Base-by-base conservation (phyloP, 805 yeast species). In the Candida tallmaniae region DNA sequence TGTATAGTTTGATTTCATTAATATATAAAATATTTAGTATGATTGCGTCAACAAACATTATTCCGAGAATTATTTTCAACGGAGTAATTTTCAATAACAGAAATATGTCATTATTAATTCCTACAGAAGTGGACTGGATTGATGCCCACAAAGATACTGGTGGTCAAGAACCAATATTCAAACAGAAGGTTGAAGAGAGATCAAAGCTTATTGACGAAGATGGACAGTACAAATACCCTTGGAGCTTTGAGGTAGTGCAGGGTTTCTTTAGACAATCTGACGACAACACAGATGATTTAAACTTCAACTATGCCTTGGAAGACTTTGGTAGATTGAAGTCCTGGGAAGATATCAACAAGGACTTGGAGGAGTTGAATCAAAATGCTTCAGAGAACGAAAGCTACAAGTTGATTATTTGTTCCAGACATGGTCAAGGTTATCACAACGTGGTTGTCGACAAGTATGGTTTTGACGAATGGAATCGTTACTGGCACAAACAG, bases 351-450 rank as follows among this genome's bases (percentile, higher is more conserved):
- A 55, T 72, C 14, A 45, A 48, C 20, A 25, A 23, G 1, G 56
- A 60, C 21, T 34, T 75, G 20, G 43, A 49, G 1, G 38, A 48
- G 8, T 52, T 75, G 42, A 73, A 73, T 41, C 33, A 36, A 2
- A 28, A 46, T 5, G 64, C 70, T 13, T 38, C 44, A 0, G 45
- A 44, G 1, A 64, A 70, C 39, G 78, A 59, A 23, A 32, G 40
- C 18, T 75, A 63, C 52, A 78, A 76, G 45, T 46, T 78, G 30
- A 38, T 78, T 3, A 68, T 74, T 31, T 62, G 74, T 35, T 80
- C 81, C 8, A 65, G 87, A 50, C 87, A 80, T 46, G 87, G 86
- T 5, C 83, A 80, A 52, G 87, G 86, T 0, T 73, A 57, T 48
- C 88, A 80, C 42, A 80, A 80, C 45, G 61, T 64, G 29, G 70